Base-by-base conservation (phyloP, 2,329 filamentous ascomycete genomes). In the Fusarium tanahbumbuense region DNA sequence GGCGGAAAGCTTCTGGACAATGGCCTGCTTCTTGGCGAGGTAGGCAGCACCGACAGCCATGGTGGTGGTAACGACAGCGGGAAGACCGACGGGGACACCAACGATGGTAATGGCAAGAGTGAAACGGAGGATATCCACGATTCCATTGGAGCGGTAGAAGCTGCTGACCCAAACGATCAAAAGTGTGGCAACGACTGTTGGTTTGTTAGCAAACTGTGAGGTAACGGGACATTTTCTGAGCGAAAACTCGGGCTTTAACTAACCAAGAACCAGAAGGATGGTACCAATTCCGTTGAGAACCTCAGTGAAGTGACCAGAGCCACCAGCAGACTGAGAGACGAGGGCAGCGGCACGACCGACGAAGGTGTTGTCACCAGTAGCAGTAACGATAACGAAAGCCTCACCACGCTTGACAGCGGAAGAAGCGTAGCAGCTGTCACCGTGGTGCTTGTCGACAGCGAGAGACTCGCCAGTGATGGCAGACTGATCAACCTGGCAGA, bases 1-100 rank as follows among this genome's bases (percentile, higher is more conserved):
- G 71, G 93, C 93, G 34, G 91, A 93, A 56, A 97, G 89, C 86
- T 95, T 97, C 85, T 97, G 93, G 72, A 97, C 93, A 73, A 97
- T 97, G 57, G 93, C 94, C 85, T 94, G 90, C 87, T 95, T 94
- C 87, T 94, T 94, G 77, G 93, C 93, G 64, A 97, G 89, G 82
- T 96, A 96, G 70, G 93, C 92, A 72, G 93, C 93, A 84, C 93
- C 93, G 80, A 97, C 93, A 79, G 93, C 93, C 93, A 97, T 96
- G 78, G 93, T 97, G 75, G 93, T 97, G 76, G 94, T 97, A 66
- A 97, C 93, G 83, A 97, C 93, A 75, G 93, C 93, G 65, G 93
- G 93, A 72, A 97, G 92, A 90, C 93, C 93, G 82, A 97, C 93
- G 57, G 93, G 93, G 27, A 97, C 93, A 87, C 93, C 93, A 68